phyloP scores from a whole-genome alignment of 2,329 filamentous ascomycete genomes.

The Penicillium brevicompactum region DNA sequence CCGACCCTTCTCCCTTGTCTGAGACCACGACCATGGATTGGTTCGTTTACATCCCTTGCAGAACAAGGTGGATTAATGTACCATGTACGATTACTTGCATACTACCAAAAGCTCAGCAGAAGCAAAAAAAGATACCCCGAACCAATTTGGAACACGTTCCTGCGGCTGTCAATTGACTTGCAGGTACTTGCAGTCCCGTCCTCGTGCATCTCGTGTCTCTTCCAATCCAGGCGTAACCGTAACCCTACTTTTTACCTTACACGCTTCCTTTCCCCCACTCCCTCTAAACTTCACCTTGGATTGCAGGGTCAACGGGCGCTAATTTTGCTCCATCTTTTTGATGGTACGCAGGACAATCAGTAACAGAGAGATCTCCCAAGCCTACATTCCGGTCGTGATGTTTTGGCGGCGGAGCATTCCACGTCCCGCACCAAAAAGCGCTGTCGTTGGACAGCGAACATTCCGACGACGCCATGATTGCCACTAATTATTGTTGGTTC shows the following conservation, averaged over 20 bases:
- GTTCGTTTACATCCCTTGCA: constrained; percentile 37
- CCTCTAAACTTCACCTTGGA: constrained; percentile 5
- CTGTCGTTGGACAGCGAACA: constrained; percentile 32
- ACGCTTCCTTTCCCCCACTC: constrained; percentile 19
- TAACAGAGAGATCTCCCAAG: constrained; percentile 16
- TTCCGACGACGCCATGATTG: constrained; percentile 35
- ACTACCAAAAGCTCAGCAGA: constrained; percentile 19
- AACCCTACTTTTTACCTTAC: constrained; percentile 20
- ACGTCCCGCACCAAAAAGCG: constrained; percentile 19
- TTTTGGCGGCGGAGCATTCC: constrained; percentile 36
- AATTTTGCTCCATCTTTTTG: constrained; percentile 23
- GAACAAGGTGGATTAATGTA: constrained; percentile 24
- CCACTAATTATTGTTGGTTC: constrained; percentile 29
- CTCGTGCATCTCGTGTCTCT: constrained; percentile 33
- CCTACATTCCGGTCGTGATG: constrained; percentile 37
- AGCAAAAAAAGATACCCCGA: constrained; percentile 30
- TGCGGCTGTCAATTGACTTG: constrained; percentile 33
- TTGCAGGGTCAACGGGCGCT: constrained; percentile 16
- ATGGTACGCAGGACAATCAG: constrained; percentile 8
- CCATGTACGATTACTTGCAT: constrained; percentile 32
- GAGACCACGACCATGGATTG: constrained; percentile 31
- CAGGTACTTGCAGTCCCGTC: constrained; percentile 25
- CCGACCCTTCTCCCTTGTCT: constrained; percentile 34
- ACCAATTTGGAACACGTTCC: constrained; percentile 35
- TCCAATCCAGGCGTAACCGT: constrained; percentile 19